phyloP scores from a whole-genome alignment of 495 filamentous ascomycete species.

The Glutinoglossum americanum region DNA sequence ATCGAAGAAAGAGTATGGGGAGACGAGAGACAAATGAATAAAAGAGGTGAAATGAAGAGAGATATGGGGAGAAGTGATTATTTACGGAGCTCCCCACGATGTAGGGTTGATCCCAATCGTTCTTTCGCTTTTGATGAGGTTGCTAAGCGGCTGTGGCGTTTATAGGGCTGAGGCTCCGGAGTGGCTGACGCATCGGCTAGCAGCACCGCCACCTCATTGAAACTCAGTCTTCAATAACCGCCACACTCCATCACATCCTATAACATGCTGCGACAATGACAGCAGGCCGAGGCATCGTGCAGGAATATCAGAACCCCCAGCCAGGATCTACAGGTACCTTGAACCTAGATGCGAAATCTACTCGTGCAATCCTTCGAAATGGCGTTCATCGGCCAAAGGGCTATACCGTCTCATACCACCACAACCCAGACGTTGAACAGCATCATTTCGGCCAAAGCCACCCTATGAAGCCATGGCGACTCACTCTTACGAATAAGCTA shows the following conservation, averaged over 20 bases:
- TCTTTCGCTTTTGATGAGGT: too few relatives aligned
- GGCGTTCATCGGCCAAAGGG: conserved; percentile 58
- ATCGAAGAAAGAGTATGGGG: too few relatives aligned
- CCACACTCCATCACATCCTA: not conserved
- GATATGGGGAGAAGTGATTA: not conserved
- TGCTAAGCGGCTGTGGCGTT: not conserved
- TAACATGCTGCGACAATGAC: not conserved
- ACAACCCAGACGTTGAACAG: conserved; percentile 83
- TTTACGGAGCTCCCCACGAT: not conserved
- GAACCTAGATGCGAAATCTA: conserved; percentile 39
- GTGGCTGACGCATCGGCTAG: not conserved
- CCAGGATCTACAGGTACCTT: conserved; percentile 24
- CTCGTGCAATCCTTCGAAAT: conserved; percentile 40
- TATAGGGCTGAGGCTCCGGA: too few relatives aligned
- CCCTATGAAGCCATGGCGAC: conserved; percentile 97
- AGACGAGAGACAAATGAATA: too few relatives aligned
- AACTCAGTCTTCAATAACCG: not conserved
- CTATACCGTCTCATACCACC: conserved; percentile 91
- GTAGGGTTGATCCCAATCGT: too few relatives aligned
- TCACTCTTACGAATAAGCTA: conserved; percentile 85
- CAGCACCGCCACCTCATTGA: not conserved
- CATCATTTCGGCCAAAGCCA: conserved; percentile 91
- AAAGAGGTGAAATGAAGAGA: not conserved
- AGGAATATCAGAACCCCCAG: conserved; percentile 41
- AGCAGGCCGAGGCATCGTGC: conserved; percentile 26